Evolutionary conservation across 352 stramenopile genomes (phyloP).

Genomic region (Globisporangium paddicum): DNA sequence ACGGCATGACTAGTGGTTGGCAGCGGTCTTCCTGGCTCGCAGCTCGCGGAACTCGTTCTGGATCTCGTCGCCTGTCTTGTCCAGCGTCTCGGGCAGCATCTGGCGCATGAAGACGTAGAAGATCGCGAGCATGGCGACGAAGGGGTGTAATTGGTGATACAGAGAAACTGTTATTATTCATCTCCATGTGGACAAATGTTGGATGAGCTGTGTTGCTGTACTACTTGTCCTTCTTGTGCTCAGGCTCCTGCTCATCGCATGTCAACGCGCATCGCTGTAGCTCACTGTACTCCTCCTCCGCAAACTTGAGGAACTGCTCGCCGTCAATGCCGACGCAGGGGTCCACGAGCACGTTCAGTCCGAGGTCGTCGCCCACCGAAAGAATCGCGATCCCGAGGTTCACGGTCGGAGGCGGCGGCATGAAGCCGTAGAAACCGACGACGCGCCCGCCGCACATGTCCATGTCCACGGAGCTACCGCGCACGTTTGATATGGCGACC

Average conservation of each 20-base stretch:
- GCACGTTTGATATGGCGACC: slow-evolving; percentile 69
- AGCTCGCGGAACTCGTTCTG: slow-evolving; percentile 33
- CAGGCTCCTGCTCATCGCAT: background rate
- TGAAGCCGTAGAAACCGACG: slow-evolving; percentile 64
- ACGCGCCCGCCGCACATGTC: slow-evolving; percentile 49
- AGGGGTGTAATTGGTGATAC: no score
- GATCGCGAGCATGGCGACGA: slow-evolving; percentile 31
- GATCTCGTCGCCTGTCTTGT: slow-evolving; percentile 58
- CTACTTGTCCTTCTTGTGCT: slow-evolving; percentile 16
- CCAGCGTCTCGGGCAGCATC: slow-evolving; percentile 49
- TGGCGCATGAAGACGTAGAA: slow-evolving; percentile 28
- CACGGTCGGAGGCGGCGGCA: slow-evolving; percentile 71
- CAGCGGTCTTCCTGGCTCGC: slow-evolving; percentile 8
- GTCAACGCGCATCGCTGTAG: slow-evolving; percentile 31
- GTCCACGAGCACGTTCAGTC: slow-evolving; percentile 74
- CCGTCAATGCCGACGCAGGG: slow-evolving; percentile 56
- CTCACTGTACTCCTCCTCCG: slow-evolving; percentile 60
- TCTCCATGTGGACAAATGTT: no score
- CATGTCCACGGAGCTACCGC: slow-evolving; percentile 44
- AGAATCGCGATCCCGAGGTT: slow-evolving; percentile 76
- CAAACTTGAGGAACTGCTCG: slow-evolving; percentile 58
- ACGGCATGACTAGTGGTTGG: no score
- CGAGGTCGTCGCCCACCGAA: slow-evolving; percentile 63
- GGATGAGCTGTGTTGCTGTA: no score
- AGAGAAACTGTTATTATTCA: no score